Evolutionary conservation across 495 filamentous ascomycete genomes (phyloP), one percentile per base, ranked within the genome.

Genomic region (Aspergillus incahuasiensis): DNA sequence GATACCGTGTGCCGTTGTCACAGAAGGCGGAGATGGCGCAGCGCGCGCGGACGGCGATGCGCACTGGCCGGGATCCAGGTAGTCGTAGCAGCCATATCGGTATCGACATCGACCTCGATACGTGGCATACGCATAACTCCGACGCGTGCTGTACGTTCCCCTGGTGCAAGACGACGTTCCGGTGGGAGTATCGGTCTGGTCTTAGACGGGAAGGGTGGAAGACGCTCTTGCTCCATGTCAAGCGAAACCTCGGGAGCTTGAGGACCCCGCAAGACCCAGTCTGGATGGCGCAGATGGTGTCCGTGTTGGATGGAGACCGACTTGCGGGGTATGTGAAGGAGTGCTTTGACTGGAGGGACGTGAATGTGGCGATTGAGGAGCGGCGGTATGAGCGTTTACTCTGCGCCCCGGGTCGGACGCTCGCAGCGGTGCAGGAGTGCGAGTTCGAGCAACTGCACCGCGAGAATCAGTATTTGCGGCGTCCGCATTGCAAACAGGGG

Each of bases 291-390:
- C 53, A 55, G 53, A n/a, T 41, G 7, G 44, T 38, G 8, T 18
- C 30, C 6, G 40, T 55, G 13, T 16, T 35, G 12, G 24, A 28
- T 49, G 28, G 42, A 18, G 8, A n/a, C 5, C 45, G 24, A 16
- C 16, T 55, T 0, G 35, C 28, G 6, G 16, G 16, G 24, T 40
- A 55, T 21, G 40, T 19, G 53, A 40, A 19, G 1, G 24, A 48
- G 21, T 48, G 53, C 9, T 21, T 21, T n/a, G 20, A 43, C n/a
- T 55, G 53, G 53, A 55, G 48, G 19, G 38, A 42, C 12, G 53
- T 43, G 7, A 48, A 55, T 32, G 43, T 49, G 35, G 53, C 44
- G 30, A 55, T 55, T 8, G 53, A 55, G 40, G 53, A 55, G 38
- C 19, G 21, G 18, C 20, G 34, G 22, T 49, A 48, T 32, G 45